Base-by-base conservation (phyloP, 2,329 filamentous ascomycete species). In the Diaporthe destruens region DNA sequence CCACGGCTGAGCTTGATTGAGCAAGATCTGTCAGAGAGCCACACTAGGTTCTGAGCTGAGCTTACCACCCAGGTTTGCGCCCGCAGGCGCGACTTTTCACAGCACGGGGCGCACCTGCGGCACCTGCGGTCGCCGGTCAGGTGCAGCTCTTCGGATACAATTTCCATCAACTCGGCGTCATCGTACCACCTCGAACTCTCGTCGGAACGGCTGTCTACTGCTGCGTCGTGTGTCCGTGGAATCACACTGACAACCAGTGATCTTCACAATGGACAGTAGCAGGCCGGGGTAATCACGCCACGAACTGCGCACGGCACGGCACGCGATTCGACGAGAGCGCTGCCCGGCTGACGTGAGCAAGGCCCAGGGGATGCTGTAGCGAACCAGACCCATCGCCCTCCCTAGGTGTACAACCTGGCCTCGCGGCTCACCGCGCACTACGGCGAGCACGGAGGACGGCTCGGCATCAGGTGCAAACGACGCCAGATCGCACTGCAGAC, bases 341-440 rank as follows among this genome's bases (percentile, higher is more conserved):
- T 34, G 65, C 39, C 61, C 61, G 39, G 72, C 73, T 74, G 73
- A 74, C 73, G 73, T 72, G 72, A 72, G 72, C 66, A 65, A 29
- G 29, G 47, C 23, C 20, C 65, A 56, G n/a, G 18, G n/a, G 16
- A 23, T 51, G 34, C 49, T 42, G 71, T 49, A 57, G 25, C 65
- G 70, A 69, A 59, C 61, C 49, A 49, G 20, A 29, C 25, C 42
- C 53, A 32, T 44, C 34, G 32, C 42, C 47, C 68, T n/a, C 34
- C 29, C 53, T 61, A 36, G 47, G 72, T 29, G 66, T 66, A 47
- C 53, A 65, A 57, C 65, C 18, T 65, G 49, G 65, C n/a, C 36
- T 39, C 44, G 68, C 55, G 44, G 65, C 53, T 68, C 49, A 56
- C 20, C 61, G 44, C 54, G 23, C 49, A 63, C 36, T 39, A 42